Evolutionary conservation across 2,329 filamentous ascomycete species (phyloP), one percentile per base, ranked within the genome.

Genomic region (Emmonsiellopsis sp.): DNA sequence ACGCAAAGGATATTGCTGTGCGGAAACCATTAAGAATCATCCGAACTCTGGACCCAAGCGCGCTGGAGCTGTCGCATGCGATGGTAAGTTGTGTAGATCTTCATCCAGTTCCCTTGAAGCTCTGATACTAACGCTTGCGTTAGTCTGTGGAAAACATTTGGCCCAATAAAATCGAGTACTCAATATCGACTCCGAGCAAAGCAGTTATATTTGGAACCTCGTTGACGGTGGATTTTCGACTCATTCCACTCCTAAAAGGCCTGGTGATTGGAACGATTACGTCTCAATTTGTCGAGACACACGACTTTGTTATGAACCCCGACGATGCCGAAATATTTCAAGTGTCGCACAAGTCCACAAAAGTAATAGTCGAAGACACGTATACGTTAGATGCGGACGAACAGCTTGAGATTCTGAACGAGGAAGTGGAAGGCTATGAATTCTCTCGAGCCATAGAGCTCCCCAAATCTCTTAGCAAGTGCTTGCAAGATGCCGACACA

Each of bases 131-230:
- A n/a, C 42, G 14, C 53, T 52, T 46, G 52, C 48, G 47, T 17
- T 45, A 56, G 54, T 79, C 88, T 58, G 91, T 97, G 58, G 91
- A 96, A 70, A 96, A 96, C 65, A 87, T 95, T 58, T 98, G 93
- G 93, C 87, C 90, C 5, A 93, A 95, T 74, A 98, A 98, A 76
- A 82, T 97, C 62, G 88, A 95, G 68, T 98, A 98, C 73, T 92
- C 89, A 33, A 90, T 98, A 58, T 83, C 88, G 54, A 88, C 95
- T 9, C 92, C 93, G 0, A 91, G 89, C 64, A 96, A 96, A 73
- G 93, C 93, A 2, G 86, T 95, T 52, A 87, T 95, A 14, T 95
- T 96, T 63, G 93, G 93, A 49, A 94, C 88, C n/a, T 79, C 80
- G 21, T 84, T 97, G 48, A 83, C 84, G 1, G 79, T 95, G 55